Conservation (phyloP, 176 grass and related monocot species). For the Oryza officinalis region DNA sequence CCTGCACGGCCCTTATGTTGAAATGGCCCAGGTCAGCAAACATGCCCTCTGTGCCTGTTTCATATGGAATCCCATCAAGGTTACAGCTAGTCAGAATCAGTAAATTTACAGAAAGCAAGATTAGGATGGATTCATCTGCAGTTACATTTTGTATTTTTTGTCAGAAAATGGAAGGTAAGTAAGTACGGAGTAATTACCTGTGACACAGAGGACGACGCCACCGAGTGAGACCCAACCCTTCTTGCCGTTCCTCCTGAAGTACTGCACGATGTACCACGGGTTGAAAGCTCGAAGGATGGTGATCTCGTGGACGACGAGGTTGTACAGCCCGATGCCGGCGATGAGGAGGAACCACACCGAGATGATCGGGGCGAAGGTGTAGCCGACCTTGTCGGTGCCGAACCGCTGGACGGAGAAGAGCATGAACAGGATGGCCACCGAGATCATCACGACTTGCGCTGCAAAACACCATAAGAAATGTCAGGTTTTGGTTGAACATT, state of each 20-base stretch:
- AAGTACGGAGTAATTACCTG: conserved; percentile 37
- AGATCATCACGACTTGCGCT: conserved; percentile 65
- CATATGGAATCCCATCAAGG: background rate
- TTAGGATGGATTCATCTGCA: conserved; percentile 1
- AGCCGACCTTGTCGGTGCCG: conserved; percentile 85
- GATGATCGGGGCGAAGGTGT: conserved; percentile 79
- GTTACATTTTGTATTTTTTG: background rate
- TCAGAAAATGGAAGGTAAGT: background rate
- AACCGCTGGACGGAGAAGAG: conserved; percentile 75
- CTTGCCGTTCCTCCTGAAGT: conserved; percentile 69
- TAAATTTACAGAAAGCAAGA: background rate
- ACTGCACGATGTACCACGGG: conserved; percentile 62
- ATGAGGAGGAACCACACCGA: conserved; percentile 71
- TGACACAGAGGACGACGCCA: conserved; percentile 72
- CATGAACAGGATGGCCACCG: conserved; percentile 62
- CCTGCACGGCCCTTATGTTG: conserved; percentile 74
- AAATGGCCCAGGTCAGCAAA: conserved; percentile 91
- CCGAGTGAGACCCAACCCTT: conserved; percentile 75
- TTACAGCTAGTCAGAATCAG: background rate
- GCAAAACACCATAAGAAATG: conserved; percentile 1
- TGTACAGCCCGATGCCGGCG: conserved; percentile 59
- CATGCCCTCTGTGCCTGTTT: conserved; percentile 77
- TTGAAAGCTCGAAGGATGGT: conserved; percentile 66
- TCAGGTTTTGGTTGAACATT: conserved; percentile 16
- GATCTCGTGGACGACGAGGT: conserved; percentile 55